Conservation (phyloP, 2,329 filamentous ascomycete species). For the Aspergillus puulaauensis region DNA sequence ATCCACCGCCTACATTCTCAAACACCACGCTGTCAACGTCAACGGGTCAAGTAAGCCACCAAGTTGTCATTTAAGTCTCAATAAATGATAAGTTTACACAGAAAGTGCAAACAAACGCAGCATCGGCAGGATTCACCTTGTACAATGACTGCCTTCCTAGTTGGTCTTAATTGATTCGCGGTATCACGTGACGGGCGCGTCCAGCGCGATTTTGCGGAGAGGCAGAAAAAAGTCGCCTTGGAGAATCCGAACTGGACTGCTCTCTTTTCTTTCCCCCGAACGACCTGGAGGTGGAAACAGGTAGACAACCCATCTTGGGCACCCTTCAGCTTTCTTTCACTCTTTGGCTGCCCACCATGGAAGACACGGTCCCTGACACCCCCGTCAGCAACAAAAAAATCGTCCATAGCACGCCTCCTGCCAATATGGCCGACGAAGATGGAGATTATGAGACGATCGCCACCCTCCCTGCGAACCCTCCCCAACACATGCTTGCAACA, state of each 20-base stretch:
- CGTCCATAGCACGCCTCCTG: constrained; percentile 26
- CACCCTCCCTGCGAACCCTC: constrained; percentile 44
- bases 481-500: constrained; percentile 25
- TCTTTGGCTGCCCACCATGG: constrained; percentile 26
- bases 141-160: not conserved
- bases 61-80: too few species aligned
- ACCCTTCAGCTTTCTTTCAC: not conserved
- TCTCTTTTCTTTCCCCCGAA: not conserved
- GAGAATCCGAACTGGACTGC: not conserved
- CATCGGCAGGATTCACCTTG: too few species aligned
- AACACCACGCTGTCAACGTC: too few species aligned
- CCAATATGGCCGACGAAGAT: constrained; percentile 24
- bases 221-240: constrained; percentile 14
- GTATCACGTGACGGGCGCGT: constrained; percentile 24
- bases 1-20: too few species aligned
- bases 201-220: constrained; percentile 20
- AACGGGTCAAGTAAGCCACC: too few species aligned
- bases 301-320: not conserved
- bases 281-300: not conserved
- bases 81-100: too few species aligned
- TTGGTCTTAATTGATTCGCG: constrained; percentile 22
- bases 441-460: constrained; percentile 50
- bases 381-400: constrained; percentile 37
- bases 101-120: too few species aligned
- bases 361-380: constrained; percentile 42